These are phyloP conservation scores for Lipomyces chichibuensis DNA, from an alignment of 805 yeast species.

Conservation along the genomic window DNA sequence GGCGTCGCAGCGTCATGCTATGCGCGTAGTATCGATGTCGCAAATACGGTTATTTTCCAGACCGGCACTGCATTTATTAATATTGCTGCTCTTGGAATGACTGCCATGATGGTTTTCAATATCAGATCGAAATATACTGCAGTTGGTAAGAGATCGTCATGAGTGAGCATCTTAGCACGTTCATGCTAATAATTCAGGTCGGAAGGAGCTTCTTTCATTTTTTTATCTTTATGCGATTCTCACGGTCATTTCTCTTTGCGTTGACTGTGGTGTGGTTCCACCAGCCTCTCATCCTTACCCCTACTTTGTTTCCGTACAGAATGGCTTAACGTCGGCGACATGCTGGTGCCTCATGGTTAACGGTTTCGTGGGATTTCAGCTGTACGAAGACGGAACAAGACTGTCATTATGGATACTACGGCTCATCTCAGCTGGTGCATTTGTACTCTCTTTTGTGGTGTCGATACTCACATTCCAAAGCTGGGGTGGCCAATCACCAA, in stretches of 20 bases:
- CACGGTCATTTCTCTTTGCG: conserved; percentile 68
- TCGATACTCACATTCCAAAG: conserved; percentile 71
- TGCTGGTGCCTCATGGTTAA: conserved; percentile 70
- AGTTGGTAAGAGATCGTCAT: conserved; percentile 51
- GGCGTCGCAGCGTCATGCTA: conserved; percentile 82
- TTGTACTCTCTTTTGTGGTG: conserved; percentile 66
- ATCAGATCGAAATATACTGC: conserved; percentile 89
- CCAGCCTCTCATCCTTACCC: conserved; percentile 76
- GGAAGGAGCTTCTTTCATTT: conserved; percentile 79
- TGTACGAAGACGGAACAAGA: conserved; percentile 92
- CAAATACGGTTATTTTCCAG: conserved; percentile 89
- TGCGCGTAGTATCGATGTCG: conserved; percentile 81
- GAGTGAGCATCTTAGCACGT: not conserved
- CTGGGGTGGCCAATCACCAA: conserved; percentile 54
- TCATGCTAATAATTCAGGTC: conserved; percentile 45
- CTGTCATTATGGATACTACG: conserved; percentile 63
- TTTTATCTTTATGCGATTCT: conserved; percentile 63
- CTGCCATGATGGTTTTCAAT: conserved; percentile 72
- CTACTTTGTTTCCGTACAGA: conserved; percentile 80
- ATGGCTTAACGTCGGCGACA: conserved; percentile 71
- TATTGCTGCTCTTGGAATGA: conserved; percentile 67
- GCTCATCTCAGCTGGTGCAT: conserved; percentile 57
- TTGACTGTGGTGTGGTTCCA: conserved; percentile 91
- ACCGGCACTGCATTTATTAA: conserved; percentile 86
- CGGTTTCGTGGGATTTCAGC: conserved; percentile 81